Evolutionary conservation across 1,284 basidiomycete species (phyloP), one percentile per base, ranked within the genome.

Genomic region (Sporisorium sorghi): DNA sequence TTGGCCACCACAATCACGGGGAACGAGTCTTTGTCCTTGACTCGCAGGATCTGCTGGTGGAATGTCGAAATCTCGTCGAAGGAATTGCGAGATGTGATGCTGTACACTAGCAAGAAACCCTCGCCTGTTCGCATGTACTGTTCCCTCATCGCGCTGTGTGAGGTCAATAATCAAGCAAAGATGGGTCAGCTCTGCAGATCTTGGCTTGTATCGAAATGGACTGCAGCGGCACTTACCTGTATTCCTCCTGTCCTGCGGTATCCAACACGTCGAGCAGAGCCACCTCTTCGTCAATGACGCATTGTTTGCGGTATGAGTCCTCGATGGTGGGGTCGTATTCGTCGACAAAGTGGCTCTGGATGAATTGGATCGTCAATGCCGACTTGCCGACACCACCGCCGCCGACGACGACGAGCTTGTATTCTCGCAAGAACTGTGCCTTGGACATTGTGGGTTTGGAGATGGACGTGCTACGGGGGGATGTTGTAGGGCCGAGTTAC

Each of bases 171-270:
- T 8, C 28, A 33, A 40, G 19, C 50, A 24, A n/a, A 39, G 33
- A 9, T n/a, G 15, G 2, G 56, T 56, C 40, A 55, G 56, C 39
- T 6, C 17, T 33, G 19, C 21, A n/a, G 14, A n/a, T 47, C 40
- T 23, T n/a, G 12, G 17, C 21, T 37, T 19, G 9, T 15, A 11
- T 35, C 5, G 32, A 24, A 9, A 35, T 28, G 49, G 15, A 24
- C 23, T n/a, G 52, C 8, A 30, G 2, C 17, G 23, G 15, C 33
- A 89, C 92, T 68, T 77, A 96, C 94, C 93, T 85, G 78, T 99
- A 99, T 88, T 99, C 96, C 86, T 99, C 96, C 86, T 99, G 96
- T 48, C 96, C 96, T 51, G 97, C 97, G 4, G 97, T 99, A 87
- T 99, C 96, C 74, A 99, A 89, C 55, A 99, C 95, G 84, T 99